Evolutionary conservation across 2,329 filamentous ascomycete species (phyloP), one percentile per base, ranked within the genome.

Genomic region (Dactylellina sp.): DNA sequence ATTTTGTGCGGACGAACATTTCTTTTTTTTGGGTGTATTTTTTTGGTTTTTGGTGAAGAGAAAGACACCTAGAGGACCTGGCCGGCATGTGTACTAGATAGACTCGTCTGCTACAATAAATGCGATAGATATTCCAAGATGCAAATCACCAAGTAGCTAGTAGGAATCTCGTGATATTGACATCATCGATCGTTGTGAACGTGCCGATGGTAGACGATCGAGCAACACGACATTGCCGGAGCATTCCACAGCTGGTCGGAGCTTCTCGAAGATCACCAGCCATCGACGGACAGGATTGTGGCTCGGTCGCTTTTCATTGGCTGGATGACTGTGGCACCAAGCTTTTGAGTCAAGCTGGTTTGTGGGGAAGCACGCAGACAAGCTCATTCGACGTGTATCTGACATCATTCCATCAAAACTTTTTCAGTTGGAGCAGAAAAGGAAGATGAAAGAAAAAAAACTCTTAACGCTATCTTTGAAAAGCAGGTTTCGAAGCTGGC

Each of bases 361-460:
- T 59, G 62, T 42, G 50, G 52, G 62, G 52, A 57, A 59, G 49
- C 14, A 18, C 16, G 28, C 16, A 11, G 50, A 52, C 20, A 62
- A 53, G 40, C 32, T 24, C 39, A 24, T 28, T 50, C 32, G 47
- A 64, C 66, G 66, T 55, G 60, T 46, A 61, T 64, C 70, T 74
- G 70, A 74, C 70, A 74, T 74, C 70, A 74, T 74, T 52, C 40
- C 56, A 32, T 55, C 46, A 35, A 37, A 65, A 49, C 39, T 35
- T 50, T 65, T 49, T 46, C 14, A 22, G 9, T 39, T 40, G 18
- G 35, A 12, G 11, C 28, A n/a, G 40, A 20, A 70, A 28, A 47
- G 37, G 20, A 70, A 50, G 32, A 70, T 28, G n/a, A n/a, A n/a
- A n/a, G n/a, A n/a, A n/a, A n/a, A n/a, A 66, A 66, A 52, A 28